These are phyloP conservation scores for Tympanopsis confertula DNA, from an alignment of 2,329 filamentous ascomycete genomes.

Conservation along the genomic window DNA sequence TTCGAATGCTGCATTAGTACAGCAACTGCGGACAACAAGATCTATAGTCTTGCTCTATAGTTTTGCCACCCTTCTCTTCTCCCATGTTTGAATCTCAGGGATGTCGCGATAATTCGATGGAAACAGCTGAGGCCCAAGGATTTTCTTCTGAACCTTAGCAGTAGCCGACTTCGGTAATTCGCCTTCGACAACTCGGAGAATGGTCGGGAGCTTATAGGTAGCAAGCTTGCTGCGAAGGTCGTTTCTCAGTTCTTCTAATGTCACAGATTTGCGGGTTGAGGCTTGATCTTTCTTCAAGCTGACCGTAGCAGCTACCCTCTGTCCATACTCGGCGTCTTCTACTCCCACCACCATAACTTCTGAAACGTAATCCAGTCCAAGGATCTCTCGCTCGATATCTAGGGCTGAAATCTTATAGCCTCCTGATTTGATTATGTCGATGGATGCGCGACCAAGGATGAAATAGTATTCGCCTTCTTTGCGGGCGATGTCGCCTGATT, in stretches of 20 bases:
- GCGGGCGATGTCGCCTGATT: slow-evolving; percentile 6
- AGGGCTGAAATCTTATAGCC: slow-evolving; percentile 32
- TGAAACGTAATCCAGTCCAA: slow-evolving; percentile 26
- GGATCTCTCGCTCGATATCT: slow-evolving; percentile 29
- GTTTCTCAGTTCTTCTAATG: slow-evolving; percentile 9
- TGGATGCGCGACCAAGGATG: slow-evolving; percentile 26
- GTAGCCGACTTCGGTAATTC: slow-evolving; percentile 34
- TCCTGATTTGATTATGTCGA: slow-evolving; percentile 32
- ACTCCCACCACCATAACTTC: slow-evolving; percentile 32
- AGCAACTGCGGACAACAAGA: too few species aligned
- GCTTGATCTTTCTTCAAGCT: slow-evolving; percentile 1
- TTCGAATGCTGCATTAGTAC: too few species aligned
- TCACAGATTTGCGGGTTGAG: too few species aligned
- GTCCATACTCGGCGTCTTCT: slow-evolving; percentile 28
- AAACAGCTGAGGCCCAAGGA: slow-evolving; percentile 25
- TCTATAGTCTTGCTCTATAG: too few species aligned
- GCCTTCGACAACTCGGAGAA: slow-evolving; percentile 17
- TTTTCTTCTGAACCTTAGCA: slow-evolving; percentile 37
- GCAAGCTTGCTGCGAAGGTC: slow-evolving; percentile 30
- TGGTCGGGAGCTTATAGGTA: slow-evolving; percentile 33
- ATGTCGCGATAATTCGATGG: slow-evolving; percentile 5
- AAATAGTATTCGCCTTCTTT: slow-evolving; percentile 28
- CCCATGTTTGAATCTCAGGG: not conserved
- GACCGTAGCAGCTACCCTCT: slow-evolving; percentile 27
- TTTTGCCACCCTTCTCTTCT: too few species aligned